A percentile compares a stretch with the other conserved stretches of the same genome.
These are phyloP conservation scores for Moesziomyces aphidis DNA, from an alignment of 1,284 basidiomycete genomes.

Conservation along the genomic window DNA sequence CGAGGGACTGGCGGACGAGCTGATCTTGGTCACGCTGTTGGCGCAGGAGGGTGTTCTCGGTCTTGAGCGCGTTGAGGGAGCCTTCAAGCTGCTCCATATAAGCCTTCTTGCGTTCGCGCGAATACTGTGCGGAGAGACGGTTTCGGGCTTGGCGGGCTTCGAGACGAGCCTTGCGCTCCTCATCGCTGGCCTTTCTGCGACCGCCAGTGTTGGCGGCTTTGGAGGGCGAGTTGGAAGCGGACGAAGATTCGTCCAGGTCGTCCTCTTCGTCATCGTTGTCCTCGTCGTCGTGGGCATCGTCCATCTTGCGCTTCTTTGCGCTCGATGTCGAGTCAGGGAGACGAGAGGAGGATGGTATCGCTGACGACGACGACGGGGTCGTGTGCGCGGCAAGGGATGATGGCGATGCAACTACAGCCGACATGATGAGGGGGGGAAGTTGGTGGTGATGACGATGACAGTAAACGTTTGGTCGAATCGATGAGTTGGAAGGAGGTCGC, in stretches of 20 bases:
- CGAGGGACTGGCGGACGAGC: constrained; percentile 28
- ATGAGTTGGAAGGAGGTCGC: constrained; percentile 2
- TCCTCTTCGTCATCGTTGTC: constrained; percentile 16
- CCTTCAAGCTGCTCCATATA: constrained; percentile 59
- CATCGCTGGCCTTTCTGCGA: constrained; percentile 51
- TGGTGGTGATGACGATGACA: constrained; percentile 22
- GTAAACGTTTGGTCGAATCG: constrained; percentile 1
- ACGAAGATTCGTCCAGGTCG: constrained; percentile 5
- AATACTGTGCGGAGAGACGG: constrained; percentile 64
- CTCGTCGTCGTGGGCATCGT: constrained; percentile 2
- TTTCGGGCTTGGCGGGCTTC: constrained; percentile 65
- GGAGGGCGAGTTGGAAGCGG: constrained; percentile 25
- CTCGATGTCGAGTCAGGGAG: constrained; percentile 16
- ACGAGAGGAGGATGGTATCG: constrained; percentile 26
- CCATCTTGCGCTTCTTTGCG: constrained; percentile 38
- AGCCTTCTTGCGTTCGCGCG: constrained; percentile 64
- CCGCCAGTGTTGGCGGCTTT: constrained; percentile 25
- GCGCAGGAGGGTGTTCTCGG: constrained; percentile 40
- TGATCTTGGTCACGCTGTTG: constrained; percentile 32
- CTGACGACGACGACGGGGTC: constrained; percentile 16
- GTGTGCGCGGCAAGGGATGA: constrained; percentile 10
- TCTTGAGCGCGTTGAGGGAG: constrained; percentile 41
- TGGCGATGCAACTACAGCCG: constrained; percentile 3
- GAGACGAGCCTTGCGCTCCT: constrained; percentile 61
- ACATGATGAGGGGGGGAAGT: constrained; percentile 1